Percentiles rank a stretch among this genome's conserved stretches.
Conservation (phyloP, 768 basidiomycete species). For the Cystobasidium tubakii region DNA sequence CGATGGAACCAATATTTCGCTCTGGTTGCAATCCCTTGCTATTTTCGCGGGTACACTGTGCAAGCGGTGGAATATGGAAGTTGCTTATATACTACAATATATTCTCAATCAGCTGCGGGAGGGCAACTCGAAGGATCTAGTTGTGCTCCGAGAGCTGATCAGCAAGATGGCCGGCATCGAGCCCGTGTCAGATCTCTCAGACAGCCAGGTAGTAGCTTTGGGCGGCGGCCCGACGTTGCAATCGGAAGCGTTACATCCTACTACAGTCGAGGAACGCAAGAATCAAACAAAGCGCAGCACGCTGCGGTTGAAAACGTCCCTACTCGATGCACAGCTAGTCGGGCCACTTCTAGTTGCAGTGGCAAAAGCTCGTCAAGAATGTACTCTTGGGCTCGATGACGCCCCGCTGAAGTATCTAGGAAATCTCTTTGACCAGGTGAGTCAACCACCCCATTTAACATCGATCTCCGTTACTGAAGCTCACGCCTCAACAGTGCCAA, state of each 20-base stretch:
- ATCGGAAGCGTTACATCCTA: constrained; percentile 62
- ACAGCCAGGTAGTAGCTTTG: constrained; percentile 81
- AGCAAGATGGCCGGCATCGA: constrained; percentile 94
- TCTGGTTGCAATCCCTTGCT: constrained; percentile 88
- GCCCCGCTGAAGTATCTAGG: constrained; percentile 79
- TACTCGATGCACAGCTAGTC: constrained; percentile 58
- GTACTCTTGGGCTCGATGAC: constrained; percentile 61
- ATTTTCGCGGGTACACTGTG: constrained; percentile 87
- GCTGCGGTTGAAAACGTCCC: constrained; percentile 47
- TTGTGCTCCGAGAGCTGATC: constrained; percentile 85
- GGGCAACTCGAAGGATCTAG: constrained; percentile 75
- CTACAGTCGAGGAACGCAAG: constrained; percentile 43
- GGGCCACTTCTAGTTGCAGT: constrained; percentile 83
- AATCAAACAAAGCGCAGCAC: constrained; percentile 47
- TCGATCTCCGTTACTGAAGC: constrained; percentile 23
- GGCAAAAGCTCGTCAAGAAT: constrained; percentile 81
- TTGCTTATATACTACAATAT: constrained; percentile 63
- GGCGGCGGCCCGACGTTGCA: constrained; percentile 81
- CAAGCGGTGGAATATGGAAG: constrained; percentile 69
- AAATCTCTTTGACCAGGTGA: constrained; percentile 78
- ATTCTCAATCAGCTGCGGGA: constrained; percentile 82
- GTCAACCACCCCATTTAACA: constrained; percentile 47
- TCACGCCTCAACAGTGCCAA: constrained; percentile 60
- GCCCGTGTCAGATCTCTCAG: constrained; percentile 79
- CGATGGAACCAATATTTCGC: constrained; percentile 81